These are phyloP conservation scores for Rhizopogon sp. DNA, from an alignment of 768 basidiomycete genomes.

Conservation along the genomic window DNA sequence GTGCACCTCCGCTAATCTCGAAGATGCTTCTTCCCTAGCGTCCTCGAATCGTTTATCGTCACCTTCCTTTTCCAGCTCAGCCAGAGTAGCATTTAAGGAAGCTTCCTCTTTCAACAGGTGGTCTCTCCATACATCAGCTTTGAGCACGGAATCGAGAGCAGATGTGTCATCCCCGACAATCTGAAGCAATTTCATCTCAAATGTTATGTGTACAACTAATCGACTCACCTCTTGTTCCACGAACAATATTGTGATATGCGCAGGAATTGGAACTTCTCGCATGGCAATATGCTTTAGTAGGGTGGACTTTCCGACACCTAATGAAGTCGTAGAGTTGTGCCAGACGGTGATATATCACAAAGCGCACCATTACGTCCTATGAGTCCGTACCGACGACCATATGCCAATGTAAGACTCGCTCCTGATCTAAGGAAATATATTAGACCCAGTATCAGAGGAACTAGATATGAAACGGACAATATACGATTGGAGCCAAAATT, in stretches of 20 bases:
- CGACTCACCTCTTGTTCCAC: slow-evolving; percentile 89
- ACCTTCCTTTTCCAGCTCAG: slow-evolving; percentile 65
- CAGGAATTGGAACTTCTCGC: slow-evolving; percentile 89
- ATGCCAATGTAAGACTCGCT: slow-evolving; percentile 80
- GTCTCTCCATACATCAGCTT: slow-evolving; percentile 99
- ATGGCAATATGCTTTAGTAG: slow-evolving; percentile 91
- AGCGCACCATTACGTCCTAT: slow-evolving; percentile 77
- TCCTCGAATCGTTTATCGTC: slow-evolving; percentile 82
- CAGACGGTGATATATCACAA: background rate
- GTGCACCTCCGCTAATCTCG: slow-evolving; percentile 85
- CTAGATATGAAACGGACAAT: slow-evolving; percentile 43
- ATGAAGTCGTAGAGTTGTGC: background rate
- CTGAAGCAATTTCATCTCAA: slow-evolving; percentile 31
- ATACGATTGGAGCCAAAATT: slow-evolving; percentile 95
- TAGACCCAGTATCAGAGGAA: background rate
- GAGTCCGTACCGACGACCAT: slow-evolving; percentile 86
- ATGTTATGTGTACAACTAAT: background rate
- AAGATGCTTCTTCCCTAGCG: slow-evolving; percentile 78
- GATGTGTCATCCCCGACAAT: slow-evolving; percentile 90
- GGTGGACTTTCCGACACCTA: slow-evolving; percentile 95
- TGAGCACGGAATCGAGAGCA: slow-evolving; percentile 93
- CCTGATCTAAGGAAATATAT: slow-evolving; percentile 50
- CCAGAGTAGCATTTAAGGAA: slow-evolving; percentile 65
- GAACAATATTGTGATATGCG: slow-evolving; percentile 95
- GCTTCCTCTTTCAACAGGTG: slow-evolving; percentile 84